Evolutionary conservation across 495 filamentous ascomycete genomes (phyloP), one percentile per base, ranked within the genome.

Genomic region (Penicillium lividum): DNA sequence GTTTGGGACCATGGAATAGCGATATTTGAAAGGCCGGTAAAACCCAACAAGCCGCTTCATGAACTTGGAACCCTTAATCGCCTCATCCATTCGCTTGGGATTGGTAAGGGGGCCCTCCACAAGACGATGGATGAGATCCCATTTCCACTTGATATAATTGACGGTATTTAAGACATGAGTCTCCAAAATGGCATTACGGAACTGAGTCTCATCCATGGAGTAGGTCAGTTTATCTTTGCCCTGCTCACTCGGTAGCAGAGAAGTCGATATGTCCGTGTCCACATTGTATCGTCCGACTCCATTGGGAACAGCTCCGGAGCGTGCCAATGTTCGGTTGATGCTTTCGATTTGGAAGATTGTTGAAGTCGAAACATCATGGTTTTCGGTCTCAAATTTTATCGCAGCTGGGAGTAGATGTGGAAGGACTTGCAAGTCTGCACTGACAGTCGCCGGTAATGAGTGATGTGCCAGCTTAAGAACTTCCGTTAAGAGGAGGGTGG

Each of bases 341-440:
- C 94, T 97, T 73, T 96, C 95, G 6, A 98, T 93, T 67, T 98
- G 94, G 68, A 97, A 98, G 36, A 98, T 90, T 5, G 92, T 92
- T 3, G 89, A 86, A 1, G 90, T 90, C 16, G 92, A 89, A 44
- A 88, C 77, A 59, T 91, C 92, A 54, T 89, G 86, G n/a, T 84
- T 84, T 7, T 91, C 84, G 29, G 82, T 75, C 11, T 81, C 78
- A 56, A 91, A 90, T 54, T 83, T 80, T 5, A 90, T 80, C 4
- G 92, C 93, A 5, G 89, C 82, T 28, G 84, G 74, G 50, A 98
- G 86, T 9, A 98, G 75, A 43, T 90, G 84, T 10, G 95, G 92
- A 38, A 98, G 81, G 8, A 94, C 79, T 63, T 98, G 95, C 46
- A 97, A 73, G 34, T 89, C 80, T 51, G 85, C 85, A 65, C 91